Evolutionary conservation across 129 eudicot species (phyloP), one percentile per base, ranked within the genome.

Genomic region (Pittosporum tobira): DNA sequence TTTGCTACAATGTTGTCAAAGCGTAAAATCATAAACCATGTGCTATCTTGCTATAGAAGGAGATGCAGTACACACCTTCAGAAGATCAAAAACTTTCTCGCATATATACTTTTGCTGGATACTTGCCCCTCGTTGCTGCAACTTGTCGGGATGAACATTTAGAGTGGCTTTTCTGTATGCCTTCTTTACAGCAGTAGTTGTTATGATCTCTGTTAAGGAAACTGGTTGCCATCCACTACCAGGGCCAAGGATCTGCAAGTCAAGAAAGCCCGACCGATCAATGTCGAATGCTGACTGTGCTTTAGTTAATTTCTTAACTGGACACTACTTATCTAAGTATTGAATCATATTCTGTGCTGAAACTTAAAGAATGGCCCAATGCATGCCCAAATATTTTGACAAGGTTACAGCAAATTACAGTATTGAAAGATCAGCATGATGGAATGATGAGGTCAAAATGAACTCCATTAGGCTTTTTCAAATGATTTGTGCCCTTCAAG

Each of bases 81-180:
- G 79, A 73, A 93, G 96, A 75, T 93, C 99, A 66, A 93, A 93
- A 63, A 93, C 99, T 78, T 93, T 93, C 71, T 87, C 99, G 68
- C 99, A 93, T 51, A 83, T 79, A 68, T 93, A 87, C 77, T 93
- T 93, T 54, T 87, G 96, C 49, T 93, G 94, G 78, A 93, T 78
- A 74, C 69, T 78, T 47, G 99, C 99, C 38, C 96, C 91, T 63
- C 99, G 78, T 71, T 93, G 99, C 74, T 93, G 99, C 75, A 93
- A 62, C 49, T 93, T 93, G 62, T 93, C 99, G 56, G 99, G 99
- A 71, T 93, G 99, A 70, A 93, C 99, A 44, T 73, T 81, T 14
- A 93, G 96, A 69, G 99, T 84, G 20, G 99, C 96, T 73, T 82
- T 93, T 56, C 94, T 69, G 79, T 93, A 93, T 51, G 99, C 99